These are phyloP conservation scores for Iberis pinnata DNA, from an alignment of 345 rosid genomes.

Conservation along the genomic window DNA sequence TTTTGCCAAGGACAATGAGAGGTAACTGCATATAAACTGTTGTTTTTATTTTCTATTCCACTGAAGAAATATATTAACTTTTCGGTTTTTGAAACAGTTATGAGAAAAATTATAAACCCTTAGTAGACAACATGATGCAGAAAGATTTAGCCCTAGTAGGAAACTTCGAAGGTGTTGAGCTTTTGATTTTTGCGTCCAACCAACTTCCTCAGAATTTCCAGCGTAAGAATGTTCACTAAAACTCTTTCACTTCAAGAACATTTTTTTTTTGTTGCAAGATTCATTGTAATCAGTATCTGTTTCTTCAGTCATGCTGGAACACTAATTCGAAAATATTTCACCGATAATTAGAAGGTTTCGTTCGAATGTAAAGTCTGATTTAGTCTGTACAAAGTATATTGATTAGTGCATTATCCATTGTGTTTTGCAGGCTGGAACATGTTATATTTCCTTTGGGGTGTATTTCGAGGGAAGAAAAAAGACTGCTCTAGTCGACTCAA, in stretches of 20 bases:
- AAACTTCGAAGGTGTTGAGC: conserved; percentile 61
- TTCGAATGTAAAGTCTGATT: conserved; percentile 1
- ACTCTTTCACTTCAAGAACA: conserved; percentile 8
- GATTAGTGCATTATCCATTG: conserved; percentile 6
- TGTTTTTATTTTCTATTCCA: conserved; percentile 5
- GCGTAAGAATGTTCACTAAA: conserved; percentile 49
- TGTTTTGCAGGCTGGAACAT: conserved; percentile 79
- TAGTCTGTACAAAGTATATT: conserved; percentile 6
- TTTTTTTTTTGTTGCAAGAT: conserved; percentile 8
- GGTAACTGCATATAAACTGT: conserved; percentile 41
- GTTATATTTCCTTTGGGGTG: conserved; percentile 85
- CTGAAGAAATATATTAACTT: conserved; percentile 8
- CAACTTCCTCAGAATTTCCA: conserved; percentile 79
- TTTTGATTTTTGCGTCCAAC: conserved; percentile 74
- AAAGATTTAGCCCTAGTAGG: conserved; percentile 84
- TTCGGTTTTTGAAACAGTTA: conserved; percentile 53
- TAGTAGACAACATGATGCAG: conserved; percentile 71
- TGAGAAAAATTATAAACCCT: conserved; percentile 62
- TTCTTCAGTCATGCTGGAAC: background rate
- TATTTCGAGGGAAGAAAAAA: conserved; percentile 54
- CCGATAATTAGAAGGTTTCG: background rate
- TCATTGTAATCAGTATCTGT: conserved; percentile 1
- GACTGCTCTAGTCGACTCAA: conserved; percentile 36
- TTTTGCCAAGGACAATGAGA: conserved; percentile 80
- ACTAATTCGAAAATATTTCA: background rate